Base-by-base conservation (phyloP, 805 yeast species). In the Ogataea pignaliae region DNA sequence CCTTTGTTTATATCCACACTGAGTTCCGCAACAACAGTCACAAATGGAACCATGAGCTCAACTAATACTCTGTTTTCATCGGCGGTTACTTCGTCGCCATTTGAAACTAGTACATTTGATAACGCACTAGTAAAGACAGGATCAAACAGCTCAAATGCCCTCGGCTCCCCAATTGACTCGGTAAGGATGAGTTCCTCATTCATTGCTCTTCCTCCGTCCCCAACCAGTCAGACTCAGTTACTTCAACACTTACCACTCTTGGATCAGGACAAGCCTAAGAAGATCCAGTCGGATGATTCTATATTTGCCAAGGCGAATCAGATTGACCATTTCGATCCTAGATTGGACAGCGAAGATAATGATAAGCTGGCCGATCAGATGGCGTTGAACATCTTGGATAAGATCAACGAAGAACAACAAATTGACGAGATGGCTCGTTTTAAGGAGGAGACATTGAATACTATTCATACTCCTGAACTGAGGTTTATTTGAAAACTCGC, bases 301-400 rank as follows among this genome's bases (percentile, higher is more conserved):
- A 53, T 63, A 1, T 63, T 63, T 44, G 54, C 46, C 6, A 58
- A 57, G 42, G 47, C 66, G 4, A 57, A 63, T 36, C 67, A 63
- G 42, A 63, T 63, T 11, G 66, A 63, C 44, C 65, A 63, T 47
- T 53, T 57, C 14, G 64, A 61, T 43, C 58, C 54, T 41, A 41
- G 34, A 12, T 37, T 54, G 8, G 61, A 58, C 45, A 39, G 41
- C 18, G 44, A 36, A 13, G 59, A 56, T 28, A 61, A 60, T 40
- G 67, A 63, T 41, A 48, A 52, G 36, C 44, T 63, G 36, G 67
- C 67, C 14, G 66, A 63, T 36, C 66, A 60, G 44, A 63, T 63
- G 67, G 67, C 66, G 10, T 34, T 61, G 13, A 58, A 59, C 39
- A 63, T 63, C n/a, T 37, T 63, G 3, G 60, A 60, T 35, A 46